Conservation (phyloP, 2,329 filamentous ascomycete species). For the Blastomyces silverae region DNA sequence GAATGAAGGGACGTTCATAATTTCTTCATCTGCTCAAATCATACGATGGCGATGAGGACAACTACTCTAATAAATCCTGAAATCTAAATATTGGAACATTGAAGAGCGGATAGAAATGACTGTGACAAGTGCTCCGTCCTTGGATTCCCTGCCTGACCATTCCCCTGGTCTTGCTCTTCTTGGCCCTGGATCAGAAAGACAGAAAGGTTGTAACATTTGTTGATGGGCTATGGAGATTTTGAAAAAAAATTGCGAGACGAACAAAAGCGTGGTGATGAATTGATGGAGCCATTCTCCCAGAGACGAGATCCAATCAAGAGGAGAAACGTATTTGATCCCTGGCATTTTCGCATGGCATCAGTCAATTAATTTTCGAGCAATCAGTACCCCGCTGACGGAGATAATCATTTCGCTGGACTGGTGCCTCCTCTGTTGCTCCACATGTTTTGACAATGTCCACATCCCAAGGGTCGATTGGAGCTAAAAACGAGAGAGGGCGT, state of each 20-base stretch:
- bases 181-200: neutral
- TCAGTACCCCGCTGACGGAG: neutral
- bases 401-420: neutral
- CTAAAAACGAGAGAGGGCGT: neutral
- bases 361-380: neutral
- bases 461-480: neutral
- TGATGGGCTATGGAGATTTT: neutral
- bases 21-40: neutral
- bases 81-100: neutral
- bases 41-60: neutral
- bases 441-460: neutral
- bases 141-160: neutral
- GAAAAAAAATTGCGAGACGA: neutral
- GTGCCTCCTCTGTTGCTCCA: neutral
- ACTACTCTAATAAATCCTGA: neutral
- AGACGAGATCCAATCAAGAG: neutral
- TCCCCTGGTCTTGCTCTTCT: neutral
- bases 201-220: neutral
- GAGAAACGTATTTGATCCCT: neutral
- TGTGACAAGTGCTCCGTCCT: neutral
- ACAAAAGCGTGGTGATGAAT: neutral
- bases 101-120: neutral
- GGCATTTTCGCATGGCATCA: neutral
- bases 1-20: neutral
- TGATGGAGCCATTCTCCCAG: neutral